phyloP scores from a whole-genome alignment of 2,329 filamentous ascomycete genomes.

The Zymoseptoria pseudotritici region DNA sequence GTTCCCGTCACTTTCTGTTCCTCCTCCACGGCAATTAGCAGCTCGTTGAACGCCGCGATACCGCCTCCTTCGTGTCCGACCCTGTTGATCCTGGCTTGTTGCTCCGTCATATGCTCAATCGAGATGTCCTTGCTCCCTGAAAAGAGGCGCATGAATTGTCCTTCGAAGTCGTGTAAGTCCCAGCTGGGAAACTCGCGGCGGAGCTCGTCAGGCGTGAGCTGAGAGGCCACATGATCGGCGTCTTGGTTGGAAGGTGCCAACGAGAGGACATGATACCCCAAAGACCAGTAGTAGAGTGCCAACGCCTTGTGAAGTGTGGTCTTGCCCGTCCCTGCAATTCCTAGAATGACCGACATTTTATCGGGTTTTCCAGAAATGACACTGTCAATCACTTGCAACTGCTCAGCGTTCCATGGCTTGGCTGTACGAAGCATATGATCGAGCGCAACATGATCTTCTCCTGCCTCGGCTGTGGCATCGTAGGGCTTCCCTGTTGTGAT shows the following conservation, averaged over 20 bases:
- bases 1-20: background rate
- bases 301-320: slow-evolving; percentile 13
- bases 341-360: slow-evolving; percentile 7
- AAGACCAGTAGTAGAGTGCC: slow-evolving; percentile 12
- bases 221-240: slow-evolving; percentile 5
- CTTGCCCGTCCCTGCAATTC: slow-evolving; percentile 16
- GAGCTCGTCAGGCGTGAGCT: background rate
- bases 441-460: background rate
- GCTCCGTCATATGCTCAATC: background rate
- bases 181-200: background rate
- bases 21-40: slow-evolving; percentile 7
- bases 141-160: slow-evolving; percentile 7
- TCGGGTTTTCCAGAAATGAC: slow-evolving; percentile 1
- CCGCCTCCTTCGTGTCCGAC: background rate
- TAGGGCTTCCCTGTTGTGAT: background rate
- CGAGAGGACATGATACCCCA: slow-evolving; percentile 10
- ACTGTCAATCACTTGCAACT: slow-evolving; percentile 9
- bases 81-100: background rate
- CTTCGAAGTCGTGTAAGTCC: background rate
- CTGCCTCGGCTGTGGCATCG: slow-evolving; percentile 4
- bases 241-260: slow-evolving; percentile 15
- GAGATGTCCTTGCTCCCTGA: slow-evolving; percentile 5
- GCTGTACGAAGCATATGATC: slow-evolving; percentile 6
- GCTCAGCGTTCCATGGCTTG: slow-evolving; percentile 12
- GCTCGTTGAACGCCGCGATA: slow-evolving; percentile 1